Evolutionary conservation across 2,329 filamentous ascomycete genomes (phyloP), one percentile per base, ranked within the genome.

Genomic region (Fusarium begoniae): DNA sequence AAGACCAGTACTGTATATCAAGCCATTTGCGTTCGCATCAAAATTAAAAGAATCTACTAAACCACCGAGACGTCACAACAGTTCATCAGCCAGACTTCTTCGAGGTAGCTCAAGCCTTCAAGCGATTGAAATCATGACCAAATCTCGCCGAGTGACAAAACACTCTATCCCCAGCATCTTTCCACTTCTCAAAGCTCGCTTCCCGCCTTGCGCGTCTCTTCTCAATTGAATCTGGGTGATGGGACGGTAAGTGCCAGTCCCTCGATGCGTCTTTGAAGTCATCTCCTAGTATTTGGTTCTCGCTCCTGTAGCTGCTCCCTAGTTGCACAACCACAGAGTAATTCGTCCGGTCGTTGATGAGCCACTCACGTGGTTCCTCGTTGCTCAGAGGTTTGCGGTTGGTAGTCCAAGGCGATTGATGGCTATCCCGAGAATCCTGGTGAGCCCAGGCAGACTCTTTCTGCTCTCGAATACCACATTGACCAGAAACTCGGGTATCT

Each of bases 161-260:
- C 32, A 76, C 63, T 41, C 53, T 77, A 28, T 78, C 76, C 15
- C 76, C 76, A 28, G 76, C 76, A 44, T 73, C 58, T 47, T 59
- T 76, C 76, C 76, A 78, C 43, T 64, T 59, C 44, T 76, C 70
- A n/a, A 74, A 69, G 35, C 62, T 77, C 17, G 67, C 70, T 51
- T 75, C 70, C 17, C 74, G 74, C 44, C 68, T 77, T 53, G 61
- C 67, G 28, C 62, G 70, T 50, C 67, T 68, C 55, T 57, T 70
- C 44, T 63, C 63, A 15, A 66, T 53, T n/a, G 43, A 47, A 43
- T 67, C 63, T 47, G 26, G 20, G 41, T 26, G 64, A 24, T 38
- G 63, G 22, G 40, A 62, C 30, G 45, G 50, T 24, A 60, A 41
- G 40, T 47, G 43, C 35, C 62, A 56, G 22, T 53, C 62, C 37